Evolutionary conservation across 495 filamentous ascomycete genomes (phyloP).

Genomic region (Xylaria grammica): DNA sequence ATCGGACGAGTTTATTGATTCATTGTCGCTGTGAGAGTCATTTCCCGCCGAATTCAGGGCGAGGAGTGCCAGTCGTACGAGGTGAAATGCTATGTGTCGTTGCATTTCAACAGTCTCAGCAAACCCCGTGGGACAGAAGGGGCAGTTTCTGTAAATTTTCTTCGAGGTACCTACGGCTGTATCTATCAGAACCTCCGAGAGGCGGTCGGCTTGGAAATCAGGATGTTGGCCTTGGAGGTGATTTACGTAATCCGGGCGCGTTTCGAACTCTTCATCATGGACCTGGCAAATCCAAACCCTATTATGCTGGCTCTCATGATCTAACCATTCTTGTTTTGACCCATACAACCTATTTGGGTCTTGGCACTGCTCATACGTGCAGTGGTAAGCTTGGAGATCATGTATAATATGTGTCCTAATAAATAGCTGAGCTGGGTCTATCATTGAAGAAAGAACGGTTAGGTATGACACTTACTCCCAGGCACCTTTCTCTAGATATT

Average conservation of each 20-base stretch:
- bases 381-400: neutral
- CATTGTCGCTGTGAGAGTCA: neutral
- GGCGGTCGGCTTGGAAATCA: neutral
- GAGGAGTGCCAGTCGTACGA: neutral
- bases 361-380: neutral
- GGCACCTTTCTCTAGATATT: neutral
- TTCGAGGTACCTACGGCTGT: neutral
- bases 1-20: neutral
- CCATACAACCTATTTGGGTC: neutral
- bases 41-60: neutral
- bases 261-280: neutral
- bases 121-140: conserved; percentile 11
- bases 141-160: neutral
- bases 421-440: no score
- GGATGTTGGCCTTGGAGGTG: neutral
- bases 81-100: neutral
- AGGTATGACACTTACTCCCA: neutral
- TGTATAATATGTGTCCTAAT: neutral
- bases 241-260: neutral
- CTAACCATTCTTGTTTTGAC: neutral
- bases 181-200: neutral
- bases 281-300: neutral
- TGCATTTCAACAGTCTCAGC: neutral
- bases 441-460: neutral
- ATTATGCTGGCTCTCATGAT: neutral